Evolutionary conservation across 2,329 filamentous ascomycete species (phyloP).

Genomic region (Nigrospora sphaerica): DNA sequence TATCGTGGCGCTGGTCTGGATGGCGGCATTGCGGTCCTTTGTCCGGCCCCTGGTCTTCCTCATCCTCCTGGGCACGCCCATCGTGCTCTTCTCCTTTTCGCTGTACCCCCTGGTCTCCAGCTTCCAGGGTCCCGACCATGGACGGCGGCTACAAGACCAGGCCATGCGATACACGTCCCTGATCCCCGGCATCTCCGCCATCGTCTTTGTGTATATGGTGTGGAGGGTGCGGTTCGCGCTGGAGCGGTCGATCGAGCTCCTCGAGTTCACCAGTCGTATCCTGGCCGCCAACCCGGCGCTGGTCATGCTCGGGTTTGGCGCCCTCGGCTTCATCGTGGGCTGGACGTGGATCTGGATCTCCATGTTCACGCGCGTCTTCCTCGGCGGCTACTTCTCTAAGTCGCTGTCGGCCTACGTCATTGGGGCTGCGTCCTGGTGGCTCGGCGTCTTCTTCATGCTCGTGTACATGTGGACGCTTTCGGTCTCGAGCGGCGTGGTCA

Average conservation of each 20-base stretch:
- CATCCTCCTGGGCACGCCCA: slow-evolving; percentile 76
- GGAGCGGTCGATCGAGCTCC: slow-evolving; percentile 74
- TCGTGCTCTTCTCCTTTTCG: slow-evolving; percentile 82
- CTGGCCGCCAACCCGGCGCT: slow-evolving; percentile 78
- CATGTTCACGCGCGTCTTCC: slow-evolving; percentile 94
- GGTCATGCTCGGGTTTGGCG: slow-evolving; percentile 73
- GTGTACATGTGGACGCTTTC: slow-evolving; percentile 95
- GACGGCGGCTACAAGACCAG: slow-evolving; percentile 75
- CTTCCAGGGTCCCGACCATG: slow-evolving; percentile 69
- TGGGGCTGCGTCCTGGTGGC: slow-evolving; percentile 85
- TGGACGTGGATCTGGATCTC: slow-evolving; percentile 97
- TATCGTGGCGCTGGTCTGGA: slow-evolving; percentile 82
- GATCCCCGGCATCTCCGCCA: slow-evolving; percentile 64
- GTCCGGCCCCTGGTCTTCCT: slow-evolving; percentile 75
- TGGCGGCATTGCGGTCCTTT: slow-evolving; percentile 81
- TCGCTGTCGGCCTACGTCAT: slow-evolving; percentile 65
- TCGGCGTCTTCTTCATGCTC: slow-evolving; percentile 85
- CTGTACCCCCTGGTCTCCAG: slow-evolving; percentile 88
- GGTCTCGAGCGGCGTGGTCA: slow-evolving; percentile 80
- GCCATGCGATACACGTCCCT: slow-evolving; percentile 84
- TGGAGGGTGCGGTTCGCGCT: slow-evolving; percentile 74
- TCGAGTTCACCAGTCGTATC: slow-evolving; percentile 89
- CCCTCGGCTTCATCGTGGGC: slow-evolving; percentile 65
- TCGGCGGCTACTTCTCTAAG: slow-evolving; percentile 77
- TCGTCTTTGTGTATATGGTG: slow-evolving; percentile 79